Conservation (phyloP, 805 yeast genomes). For the Saccharomycopsis guyanensis region DNA sequence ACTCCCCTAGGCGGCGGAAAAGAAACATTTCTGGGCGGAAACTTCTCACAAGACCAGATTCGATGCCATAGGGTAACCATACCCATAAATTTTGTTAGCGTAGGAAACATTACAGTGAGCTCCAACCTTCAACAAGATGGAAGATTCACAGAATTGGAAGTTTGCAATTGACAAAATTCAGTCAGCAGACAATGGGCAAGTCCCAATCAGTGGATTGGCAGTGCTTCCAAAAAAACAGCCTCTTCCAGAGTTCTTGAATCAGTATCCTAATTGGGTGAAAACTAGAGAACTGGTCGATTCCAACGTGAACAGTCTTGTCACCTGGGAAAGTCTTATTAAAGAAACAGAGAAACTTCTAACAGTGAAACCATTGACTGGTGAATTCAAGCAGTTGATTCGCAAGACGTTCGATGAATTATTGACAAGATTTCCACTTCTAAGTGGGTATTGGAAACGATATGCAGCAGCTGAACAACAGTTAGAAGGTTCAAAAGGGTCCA, state of each 20-base stretch:
- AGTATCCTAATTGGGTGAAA: conserved; percentile 24
- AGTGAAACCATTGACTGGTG: conserved; percentile 11
- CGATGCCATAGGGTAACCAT: too few species aligned
- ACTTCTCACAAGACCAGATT: too few species aligned
- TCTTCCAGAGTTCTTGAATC: conserved; percentile 20
- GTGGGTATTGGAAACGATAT: conserved; percentile 59
- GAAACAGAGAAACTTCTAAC: conserved; percentile 6
- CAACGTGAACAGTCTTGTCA: conserved; percentile 5
- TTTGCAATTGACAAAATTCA: too few species aligned
- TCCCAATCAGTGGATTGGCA: too few species aligned
- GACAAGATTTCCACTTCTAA: conserved; percentile 48
- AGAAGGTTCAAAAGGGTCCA: conserved; percentile 45
- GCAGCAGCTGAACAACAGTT: conserved; percentile 48
- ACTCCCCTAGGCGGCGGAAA: too few species aligned
- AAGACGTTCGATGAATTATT: conserved; percentile 37
- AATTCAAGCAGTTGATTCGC: conserved; percentile 19
- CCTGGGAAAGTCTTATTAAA: conserved; percentile 17
- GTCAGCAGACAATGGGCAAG: too few species aligned
- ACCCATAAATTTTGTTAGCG: too few species aligned
- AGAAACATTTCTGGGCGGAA: too few species aligned
- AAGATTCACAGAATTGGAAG: too few species aligned
- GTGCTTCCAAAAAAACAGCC: conserved; percentile 1
- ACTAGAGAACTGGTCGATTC: conserved; percentile 22
- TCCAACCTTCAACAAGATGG: too few species aligned
- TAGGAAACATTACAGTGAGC: too few species aligned